Base-by-base conservation (phyloP, 306 rosid genomes). In the Trichosanthes truncata region DNA sequence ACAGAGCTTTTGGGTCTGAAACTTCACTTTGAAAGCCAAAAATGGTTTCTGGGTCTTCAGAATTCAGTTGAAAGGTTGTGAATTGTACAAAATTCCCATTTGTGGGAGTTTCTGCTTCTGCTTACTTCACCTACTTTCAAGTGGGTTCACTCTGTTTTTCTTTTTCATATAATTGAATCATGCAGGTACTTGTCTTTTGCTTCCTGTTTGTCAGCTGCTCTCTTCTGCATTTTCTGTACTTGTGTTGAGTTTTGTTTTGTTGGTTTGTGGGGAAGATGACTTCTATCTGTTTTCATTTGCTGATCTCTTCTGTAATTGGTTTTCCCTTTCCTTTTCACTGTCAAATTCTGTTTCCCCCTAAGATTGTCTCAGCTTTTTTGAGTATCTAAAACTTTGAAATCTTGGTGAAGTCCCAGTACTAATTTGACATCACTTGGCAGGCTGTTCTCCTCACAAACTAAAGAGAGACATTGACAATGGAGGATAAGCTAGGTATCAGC, bases 211-310 rank as follows among this genome's bases (percentile, higher is more conserved):
- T 73, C 77, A 5, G 36, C 56, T 5, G 20, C 57, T 45, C 76
- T 43, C 56, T 41, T 71, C 56, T 45, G 77, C 41, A 26, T 29
- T 73, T 48, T 49, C 40, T 25, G 59, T 29, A 73, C 33, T 46
- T 72, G 7, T 48, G 40, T 46, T 72, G 14, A 26, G 21, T 26
- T 72, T 46, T 48, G 38, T 40, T 6, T 71, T 4, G 5, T 74
- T 49, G 45, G 63, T 52, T 74, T 51, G 43, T 73, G 75, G 65
- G 59, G 78, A 73, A 73, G 78, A 73, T 29, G 25, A 26, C 35
- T 25, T 48, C 48, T 52, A 11, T 74, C 46, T 49, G 43, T 74
- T 49, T 74, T 74, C 78, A 26, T 26, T 74, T 74, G 5, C 1
- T 74, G 8, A 1, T 74, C 77, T 73, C 59, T 73, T 74, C 40